These are phyloP conservation scores for Coemansia sp. DNA, from an alignment of 192 early-diverging fungal species.

Conservation along the genomic window DNA sequence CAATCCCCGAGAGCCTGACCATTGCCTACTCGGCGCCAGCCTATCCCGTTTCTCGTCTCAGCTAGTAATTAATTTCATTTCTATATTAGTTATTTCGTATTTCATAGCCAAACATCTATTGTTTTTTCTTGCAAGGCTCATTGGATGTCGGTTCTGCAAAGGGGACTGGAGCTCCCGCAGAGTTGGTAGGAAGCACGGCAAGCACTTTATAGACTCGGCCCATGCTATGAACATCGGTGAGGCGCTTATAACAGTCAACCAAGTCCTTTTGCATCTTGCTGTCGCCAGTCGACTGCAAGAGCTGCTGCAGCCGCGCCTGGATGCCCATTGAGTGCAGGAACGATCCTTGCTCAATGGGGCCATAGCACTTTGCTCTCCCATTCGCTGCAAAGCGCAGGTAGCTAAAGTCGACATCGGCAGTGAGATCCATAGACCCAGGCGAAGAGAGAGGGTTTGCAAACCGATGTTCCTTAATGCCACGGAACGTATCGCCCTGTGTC, in stretches of 20 bases:
- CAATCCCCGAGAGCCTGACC: slow-evolving; percentile 22
- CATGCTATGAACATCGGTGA: slow-evolving; percentile 80
- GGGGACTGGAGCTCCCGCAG: slow-evolving; percentile 16
- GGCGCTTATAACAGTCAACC: slow-evolving; percentile 70
- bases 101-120: too few relatives aligned
- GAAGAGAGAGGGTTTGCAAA: slow-evolving; percentile 75
- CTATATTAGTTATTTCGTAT: not conserved
- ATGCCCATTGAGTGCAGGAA: slow-evolving; percentile 86
- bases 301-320: slow-evolving; percentile 66
- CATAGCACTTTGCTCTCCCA: slow-evolving; percentile 60
- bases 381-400: slow-evolving; percentile 65
- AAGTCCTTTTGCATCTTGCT: slow-evolving; percentile 61
- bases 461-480: slow-evolving; percentile 85
- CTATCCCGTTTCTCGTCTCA: not conserved
- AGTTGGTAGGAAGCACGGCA: slow-evolving; percentile 58
- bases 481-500: slow-evolving; percentile 74
- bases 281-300: slow-evolving; percentile 63
- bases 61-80: too few relatives aligned
- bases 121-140: not conserved
- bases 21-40: slow-evolving; percentile 14
- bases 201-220: slow-evolving; percentile 87
- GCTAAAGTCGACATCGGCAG: slow-evolving; percentile 90
- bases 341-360: slow-evolving; percentile 79
- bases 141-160: slow-evolving; percentile 21
- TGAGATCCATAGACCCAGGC: slow-evolving; percentile 89